phyloP scores from a whole-genome alignment of 768 basidiomycete species.

The Serpula lacrymans region DNA sequence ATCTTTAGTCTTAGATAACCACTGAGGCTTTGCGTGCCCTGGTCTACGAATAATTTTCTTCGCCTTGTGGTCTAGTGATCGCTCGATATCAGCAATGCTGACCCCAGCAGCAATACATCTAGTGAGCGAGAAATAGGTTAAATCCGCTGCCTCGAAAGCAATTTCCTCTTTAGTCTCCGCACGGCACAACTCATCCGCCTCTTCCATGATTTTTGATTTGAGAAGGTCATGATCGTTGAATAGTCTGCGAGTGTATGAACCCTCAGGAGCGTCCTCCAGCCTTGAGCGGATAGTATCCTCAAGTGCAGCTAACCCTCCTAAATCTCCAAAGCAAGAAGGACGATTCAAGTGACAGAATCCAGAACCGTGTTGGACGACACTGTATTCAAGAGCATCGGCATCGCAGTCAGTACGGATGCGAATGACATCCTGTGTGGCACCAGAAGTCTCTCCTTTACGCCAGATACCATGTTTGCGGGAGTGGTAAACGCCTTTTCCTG shows the following conservation, averaged over 20 bases:
- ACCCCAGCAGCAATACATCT: constrained; percentile 85
- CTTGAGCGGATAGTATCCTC: constrained; percentile 77
- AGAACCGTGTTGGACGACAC: constrained; percentile 81
- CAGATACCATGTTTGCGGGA: constrained; percentile 95
- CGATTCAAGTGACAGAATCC: constrained; percentile 94
- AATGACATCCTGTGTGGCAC: constrained; percentile 85
- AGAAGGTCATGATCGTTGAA: constrained; percentile 83
- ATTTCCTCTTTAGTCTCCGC: constrained; percentile 77
- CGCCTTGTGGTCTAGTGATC: constrained; percentile 80
- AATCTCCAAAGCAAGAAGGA: constrained; percentile 84
- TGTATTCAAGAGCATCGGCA: constrained; percentile 86
- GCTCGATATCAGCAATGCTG: constrained; percentile 76
- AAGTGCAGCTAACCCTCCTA: constrained; percentile 75
- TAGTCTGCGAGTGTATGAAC: constrained; percentile 86
- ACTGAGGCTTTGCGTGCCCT: constrained; percentile 91
- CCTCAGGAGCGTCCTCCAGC: constrained; percentile 73
- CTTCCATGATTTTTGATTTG: constrained; percentile 94
- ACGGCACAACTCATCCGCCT: constrained; percentile 93
- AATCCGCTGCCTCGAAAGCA: constrained; percentile 93
- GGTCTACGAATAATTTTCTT: constrained; percentile 81
- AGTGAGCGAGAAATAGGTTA: constrained; percentile 88
- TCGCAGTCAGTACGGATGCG: constrained; percentile 89
- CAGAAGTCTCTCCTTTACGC: constrained; percentile 96
- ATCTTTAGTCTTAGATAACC: constrained; percentile 31
- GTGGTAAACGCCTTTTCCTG: constrained; percentile 93